Conservation (phyloP, 768 basidiomycete genomes). For the Auricularia cornea region DNA sequence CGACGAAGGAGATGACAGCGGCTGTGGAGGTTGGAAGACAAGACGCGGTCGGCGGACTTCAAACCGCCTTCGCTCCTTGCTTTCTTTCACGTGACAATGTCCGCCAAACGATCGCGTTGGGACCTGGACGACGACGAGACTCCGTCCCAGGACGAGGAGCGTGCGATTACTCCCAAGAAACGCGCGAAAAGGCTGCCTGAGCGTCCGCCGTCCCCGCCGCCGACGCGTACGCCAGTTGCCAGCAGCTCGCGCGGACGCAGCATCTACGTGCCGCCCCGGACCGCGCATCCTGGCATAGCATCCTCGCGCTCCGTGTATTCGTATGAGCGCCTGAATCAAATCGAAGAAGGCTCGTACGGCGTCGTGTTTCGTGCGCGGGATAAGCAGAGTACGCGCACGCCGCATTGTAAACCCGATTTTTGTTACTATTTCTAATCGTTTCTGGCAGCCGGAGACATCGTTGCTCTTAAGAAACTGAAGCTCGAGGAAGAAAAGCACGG, state of each 20-base stretch:
- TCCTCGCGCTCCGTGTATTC: slow-evolving; percentile 90
- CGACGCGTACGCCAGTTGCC: background rate
- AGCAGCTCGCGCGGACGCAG: slow-evolving; percentile 27
- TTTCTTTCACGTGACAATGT: background rate
- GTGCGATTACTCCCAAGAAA: background rate
- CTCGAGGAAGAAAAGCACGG: slow-evolving; percentile 98
- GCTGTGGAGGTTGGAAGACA: no score
- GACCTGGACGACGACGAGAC: background rate
- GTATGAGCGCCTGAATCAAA: slow-evolving; percentile 93
- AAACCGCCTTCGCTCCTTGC: no score
- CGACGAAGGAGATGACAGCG: no score
- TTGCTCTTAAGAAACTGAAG: slow-evolving; percentile 96
- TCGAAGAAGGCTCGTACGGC: slow-evolving; percentile 97
- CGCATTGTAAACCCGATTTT: no score
- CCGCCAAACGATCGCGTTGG: background rate
- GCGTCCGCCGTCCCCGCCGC: background rate
- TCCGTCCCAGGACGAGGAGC: background rate
- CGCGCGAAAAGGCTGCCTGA: background rate
- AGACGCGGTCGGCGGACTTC: no score
- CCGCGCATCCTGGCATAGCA: slow-evolving; percentile 65
- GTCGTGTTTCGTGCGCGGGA: slow-evolving; percentile 95
- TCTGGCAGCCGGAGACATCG: slow-evolving; percentile 80
- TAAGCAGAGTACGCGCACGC: slow-evolving; percentile 33
- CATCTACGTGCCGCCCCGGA: slow-evolving; percentile 65
- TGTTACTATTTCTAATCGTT: no score